phyloP scores from a whole-genome alignment of 208 protist species.

The Leishmania tarentolae region DNA sequence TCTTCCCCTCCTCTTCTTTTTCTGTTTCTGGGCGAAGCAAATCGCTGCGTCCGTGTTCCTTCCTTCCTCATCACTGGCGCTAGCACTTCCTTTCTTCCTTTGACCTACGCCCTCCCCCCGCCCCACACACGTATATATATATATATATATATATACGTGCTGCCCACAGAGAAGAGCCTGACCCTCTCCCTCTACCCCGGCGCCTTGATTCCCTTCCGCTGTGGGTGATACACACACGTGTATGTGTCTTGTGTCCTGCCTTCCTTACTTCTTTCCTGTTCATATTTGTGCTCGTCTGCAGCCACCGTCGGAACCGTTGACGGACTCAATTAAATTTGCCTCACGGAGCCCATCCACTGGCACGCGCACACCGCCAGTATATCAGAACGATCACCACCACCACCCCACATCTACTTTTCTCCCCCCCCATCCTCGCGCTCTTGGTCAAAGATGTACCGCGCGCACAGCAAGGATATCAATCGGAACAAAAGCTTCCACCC shows the following conservation, averaged over 20 bases:
- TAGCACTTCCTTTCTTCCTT: too few relatives aligned
- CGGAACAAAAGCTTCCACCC: constrained; percentile 91
- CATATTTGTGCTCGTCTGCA: neutral
- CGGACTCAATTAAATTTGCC: neutral
- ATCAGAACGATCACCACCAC: neutral
- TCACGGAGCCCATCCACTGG: neutral
- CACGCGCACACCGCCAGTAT: neutral
- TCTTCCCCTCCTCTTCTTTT: neutral
- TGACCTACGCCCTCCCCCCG: neutral
- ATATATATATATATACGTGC: neutral
- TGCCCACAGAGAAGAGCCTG: neutral
- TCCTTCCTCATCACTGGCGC: neutral
- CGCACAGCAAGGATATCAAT: constrained; percentile 91
- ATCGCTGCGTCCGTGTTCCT: neutral
- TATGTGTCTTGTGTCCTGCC: neutral
- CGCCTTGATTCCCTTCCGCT: neutral
- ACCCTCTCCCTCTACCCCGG: neutral
- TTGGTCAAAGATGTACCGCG: constrained; percentile 62
- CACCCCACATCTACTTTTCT: neutral
- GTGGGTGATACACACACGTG: neutral
- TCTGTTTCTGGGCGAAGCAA: neutral
- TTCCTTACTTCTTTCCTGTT: neutral
- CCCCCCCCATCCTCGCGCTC: neutral
- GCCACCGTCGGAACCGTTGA: too few relatives aligned
- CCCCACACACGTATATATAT: neutral